Base-by-base conservation (phyloP, 2,329 filamentous ascomycete species). In the Aspergillus awamori region DNA sequence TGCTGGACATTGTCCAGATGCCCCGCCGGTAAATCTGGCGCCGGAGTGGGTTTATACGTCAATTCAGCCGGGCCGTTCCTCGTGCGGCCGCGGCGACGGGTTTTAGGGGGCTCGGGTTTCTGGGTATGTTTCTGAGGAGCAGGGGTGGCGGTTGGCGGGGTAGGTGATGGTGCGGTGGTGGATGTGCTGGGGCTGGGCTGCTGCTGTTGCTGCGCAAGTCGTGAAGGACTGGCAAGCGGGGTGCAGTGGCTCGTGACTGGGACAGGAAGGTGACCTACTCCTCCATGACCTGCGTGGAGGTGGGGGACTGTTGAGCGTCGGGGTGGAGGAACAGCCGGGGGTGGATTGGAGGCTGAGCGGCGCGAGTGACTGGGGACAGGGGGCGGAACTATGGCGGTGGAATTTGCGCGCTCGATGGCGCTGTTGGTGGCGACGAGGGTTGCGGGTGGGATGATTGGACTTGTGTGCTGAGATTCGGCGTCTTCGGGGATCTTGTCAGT, bases 261-360 rank as follows among this genome's bases (percentile, higher is more conserved):
- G 17, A 55, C 22, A 6, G 38, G 17, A 24, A 28, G 45, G 26
- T 47, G 20, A 22, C 39, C 39, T 8, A 20, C 39, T 43, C 39
- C 39, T 43, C 39, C 39, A 43, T 45, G 41, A 7, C 20, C 10
- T 45, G 53, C 53, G 38, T 13, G 53, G 26, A 53, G 66, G 64
- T 53, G 68, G 55, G 57, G 67, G 45, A 49, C 33, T 36, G 70
- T 70, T 41, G 77, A 79, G 56, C 77, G 75, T 52, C 75, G 73
- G 28, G 74, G 78, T 41, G 76, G 77, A 24, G 77, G 77, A 8
- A 79, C 64, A n/a, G 76, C 76, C 1, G 77, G 77, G n/a, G 74
- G 75, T 38, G 72, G 70, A 36, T 73, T 74, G 11, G 73, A 77
- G 39, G 68, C 67, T 22, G 74, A 74, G 49, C 72, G 73, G 39